Conservation (phyloP, 106 monocot species). For the Dendrobium catenatum region DNA sequence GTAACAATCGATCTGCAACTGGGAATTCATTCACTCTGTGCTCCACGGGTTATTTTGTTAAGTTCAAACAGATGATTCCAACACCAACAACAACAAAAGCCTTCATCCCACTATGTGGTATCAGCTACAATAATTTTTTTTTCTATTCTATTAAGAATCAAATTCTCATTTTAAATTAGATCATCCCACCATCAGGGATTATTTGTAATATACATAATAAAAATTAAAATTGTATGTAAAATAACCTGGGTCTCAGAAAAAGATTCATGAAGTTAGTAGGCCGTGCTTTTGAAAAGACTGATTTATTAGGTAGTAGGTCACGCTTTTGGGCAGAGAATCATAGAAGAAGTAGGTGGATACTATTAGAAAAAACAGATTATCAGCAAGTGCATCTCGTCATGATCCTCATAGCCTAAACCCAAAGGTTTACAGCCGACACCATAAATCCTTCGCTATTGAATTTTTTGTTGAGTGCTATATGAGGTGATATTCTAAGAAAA, state of each 20-base stretch:
- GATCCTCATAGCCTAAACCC: neutral
- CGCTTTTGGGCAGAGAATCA: neutral
- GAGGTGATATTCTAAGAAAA: neutral
- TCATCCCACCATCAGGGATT: neutral
- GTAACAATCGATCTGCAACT: neutral
- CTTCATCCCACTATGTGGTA: too few species aligned
- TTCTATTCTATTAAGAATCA: too few species aligned
- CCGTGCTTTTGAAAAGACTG: neutral
- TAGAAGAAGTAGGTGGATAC: neutral
- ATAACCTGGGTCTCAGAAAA: neutral
- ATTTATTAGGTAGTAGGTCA: neutral
- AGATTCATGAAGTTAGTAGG: neutral
- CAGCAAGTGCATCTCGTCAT: neutral
- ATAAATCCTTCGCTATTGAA: neutral
- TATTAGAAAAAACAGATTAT: too few species aligned
- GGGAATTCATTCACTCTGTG: neutral
- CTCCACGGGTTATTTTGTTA: neutral
- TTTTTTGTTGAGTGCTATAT: neutral
- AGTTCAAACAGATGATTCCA: neutral
- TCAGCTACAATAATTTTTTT: too few species aligned
- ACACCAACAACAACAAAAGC: too few species aligned
- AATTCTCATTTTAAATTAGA: neutral
- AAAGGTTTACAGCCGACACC: neutral
- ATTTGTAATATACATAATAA: neutral
- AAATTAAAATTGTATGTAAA: neutral